phyloP scores from a whole-genome alignment of 352 stramenopile genomes.

The Phytophthora pinifolia region DNA sequence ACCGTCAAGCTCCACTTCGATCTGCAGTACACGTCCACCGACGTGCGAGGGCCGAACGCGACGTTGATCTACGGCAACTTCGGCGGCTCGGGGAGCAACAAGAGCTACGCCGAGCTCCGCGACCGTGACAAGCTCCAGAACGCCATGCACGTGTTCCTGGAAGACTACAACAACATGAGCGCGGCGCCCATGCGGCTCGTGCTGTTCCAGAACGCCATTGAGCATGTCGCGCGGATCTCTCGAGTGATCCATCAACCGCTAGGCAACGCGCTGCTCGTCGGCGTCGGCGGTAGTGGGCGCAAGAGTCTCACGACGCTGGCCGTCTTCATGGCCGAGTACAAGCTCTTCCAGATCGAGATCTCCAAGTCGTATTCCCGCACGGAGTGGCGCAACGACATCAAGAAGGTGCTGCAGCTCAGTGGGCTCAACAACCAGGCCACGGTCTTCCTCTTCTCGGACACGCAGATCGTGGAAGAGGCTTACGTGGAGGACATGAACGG shows the following conservation, averaged over 20 bases:
- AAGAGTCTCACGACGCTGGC: conserved; percentile 93
- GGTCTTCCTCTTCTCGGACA: conserved; percentile 94
- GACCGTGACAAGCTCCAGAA: conserved; percentile 79
- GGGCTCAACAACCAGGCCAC: conserved; percentile 85
- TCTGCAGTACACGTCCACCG: conserved; percentile 62
- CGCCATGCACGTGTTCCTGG: conserved; percentile 91
- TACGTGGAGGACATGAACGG: conserved; percentile 95
- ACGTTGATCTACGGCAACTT: conserved; percentile 92
- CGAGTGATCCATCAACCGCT: conserved; percentile 93
- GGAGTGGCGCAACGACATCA: conserved; percentile 94
- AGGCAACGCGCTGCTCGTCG: conserved; percentile 93
- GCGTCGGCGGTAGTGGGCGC: conserved; percentile 91
- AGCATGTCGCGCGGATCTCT: conserved; percentile 93
- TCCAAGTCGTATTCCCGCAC: conserved; percentile 92
- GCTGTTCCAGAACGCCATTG: conserved; percentile 94
- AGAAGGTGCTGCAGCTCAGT: conserved; percentile 82
- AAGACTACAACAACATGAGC: conserved; percentile 96
- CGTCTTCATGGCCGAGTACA: conserved; percentile 94
- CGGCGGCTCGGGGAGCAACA: conserved; percentile 52
- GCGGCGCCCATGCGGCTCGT: conserved; percentile 93
- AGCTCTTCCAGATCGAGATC: conserved; percentile 96
- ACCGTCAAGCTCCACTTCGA: conserved; percentile 83
- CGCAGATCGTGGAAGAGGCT: conserved; percentile 92
- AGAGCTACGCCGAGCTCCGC: conserved; percentile 88
- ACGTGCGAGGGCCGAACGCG: conserved; percentile 57